A percentile compares a stretch with the other conserved stretches of the same genome.
Conservation (phyloP, 495 filamentous ascomycete species). For the Penicillium psychrofluorescens region DNA sequence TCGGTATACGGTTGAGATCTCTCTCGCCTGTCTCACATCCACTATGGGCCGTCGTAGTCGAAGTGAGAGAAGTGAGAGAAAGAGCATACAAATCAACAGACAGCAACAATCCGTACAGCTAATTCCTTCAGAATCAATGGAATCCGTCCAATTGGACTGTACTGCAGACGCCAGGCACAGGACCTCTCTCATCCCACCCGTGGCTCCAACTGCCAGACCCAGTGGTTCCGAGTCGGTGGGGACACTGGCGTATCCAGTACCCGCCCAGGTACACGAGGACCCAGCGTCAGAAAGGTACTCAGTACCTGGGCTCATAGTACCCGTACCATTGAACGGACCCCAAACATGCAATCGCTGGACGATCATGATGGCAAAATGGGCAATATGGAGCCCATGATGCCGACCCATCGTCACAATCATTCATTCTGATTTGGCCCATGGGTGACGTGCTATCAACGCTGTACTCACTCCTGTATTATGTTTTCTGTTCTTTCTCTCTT, state of each 20-base stretch:
- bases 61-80: too few species aligned
- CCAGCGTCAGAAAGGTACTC: too few species aligned
- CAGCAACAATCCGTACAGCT: too few species aligned
- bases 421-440: neutral
- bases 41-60: too few species aligned
- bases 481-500: neutral
- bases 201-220: slow-evolving; percentile 25
- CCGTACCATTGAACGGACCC: neutral
- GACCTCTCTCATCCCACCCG: slow-evolving; percentile 23
- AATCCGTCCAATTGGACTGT: slow-evolving; percentile 11
- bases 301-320: neutral
- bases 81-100: too few species aligned
- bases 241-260: too few species aligned
- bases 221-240: neutral
- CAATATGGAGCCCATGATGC: neutral
- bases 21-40: too few species aligned
- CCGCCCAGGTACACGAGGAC: too few species aligned
- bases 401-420: neutral
- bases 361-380: neutral
- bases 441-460: neutral
- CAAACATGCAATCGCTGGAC: neutral
- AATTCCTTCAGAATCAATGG: too few species aligned
- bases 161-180: too few species aligned
- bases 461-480: neutral
- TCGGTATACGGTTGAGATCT: too few species aligned